Percentiles rank a stretch among this genome's conserved stretches.
Evolutionary conservation across 148 eudicot genomes (phyloP).

Genomic region (Cornus controversa): DNA sequence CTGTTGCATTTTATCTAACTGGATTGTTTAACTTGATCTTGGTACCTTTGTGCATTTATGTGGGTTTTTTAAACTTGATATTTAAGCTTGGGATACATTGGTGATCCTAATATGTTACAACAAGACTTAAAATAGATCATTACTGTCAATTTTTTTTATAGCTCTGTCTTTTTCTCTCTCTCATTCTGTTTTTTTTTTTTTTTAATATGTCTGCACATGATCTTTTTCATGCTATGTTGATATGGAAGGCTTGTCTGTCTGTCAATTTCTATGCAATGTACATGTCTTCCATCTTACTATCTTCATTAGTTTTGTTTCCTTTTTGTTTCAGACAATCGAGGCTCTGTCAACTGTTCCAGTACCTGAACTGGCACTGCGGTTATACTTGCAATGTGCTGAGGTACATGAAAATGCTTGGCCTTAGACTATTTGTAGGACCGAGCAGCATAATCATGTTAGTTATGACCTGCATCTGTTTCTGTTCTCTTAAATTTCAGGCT

Average conservation of each 20-base stretch:
- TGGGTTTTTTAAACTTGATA: neutral
- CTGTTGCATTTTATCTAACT: neutral
- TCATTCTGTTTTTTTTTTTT: neutral
- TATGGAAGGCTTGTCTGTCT: neutral
- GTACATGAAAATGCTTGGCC: conserved; percentile 32
- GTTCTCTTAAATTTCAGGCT: conserved; percentile 49
- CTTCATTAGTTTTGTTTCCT: neutral
- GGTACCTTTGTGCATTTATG: neutral
- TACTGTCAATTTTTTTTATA: neutral
- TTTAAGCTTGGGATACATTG: neutral
- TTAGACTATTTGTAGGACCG: conserved; percentile 2
- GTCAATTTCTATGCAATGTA: neutral
- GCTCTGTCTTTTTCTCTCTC: neutral
- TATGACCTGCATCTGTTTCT: conserved; percentile 18
- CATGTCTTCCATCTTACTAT: neutral
- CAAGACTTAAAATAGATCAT: neutral
- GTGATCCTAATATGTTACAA: neutral
- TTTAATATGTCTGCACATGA: neutral
- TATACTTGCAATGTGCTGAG: conserved; percentile 97
- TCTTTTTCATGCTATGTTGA: neutral
- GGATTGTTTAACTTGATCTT: neutral
- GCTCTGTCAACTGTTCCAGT: conserved; percentile 75
- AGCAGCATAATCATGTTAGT: conserved; percentile 10
- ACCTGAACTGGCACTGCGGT: conserved; percentile 81
- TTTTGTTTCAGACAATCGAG: conserved; percentile 74